These are phyloP conservation scores for Ophiostoma piceae DNA, from an alignment of 2,329 filamentous ascomycete species.

Conservation along the genomic window DNA sequence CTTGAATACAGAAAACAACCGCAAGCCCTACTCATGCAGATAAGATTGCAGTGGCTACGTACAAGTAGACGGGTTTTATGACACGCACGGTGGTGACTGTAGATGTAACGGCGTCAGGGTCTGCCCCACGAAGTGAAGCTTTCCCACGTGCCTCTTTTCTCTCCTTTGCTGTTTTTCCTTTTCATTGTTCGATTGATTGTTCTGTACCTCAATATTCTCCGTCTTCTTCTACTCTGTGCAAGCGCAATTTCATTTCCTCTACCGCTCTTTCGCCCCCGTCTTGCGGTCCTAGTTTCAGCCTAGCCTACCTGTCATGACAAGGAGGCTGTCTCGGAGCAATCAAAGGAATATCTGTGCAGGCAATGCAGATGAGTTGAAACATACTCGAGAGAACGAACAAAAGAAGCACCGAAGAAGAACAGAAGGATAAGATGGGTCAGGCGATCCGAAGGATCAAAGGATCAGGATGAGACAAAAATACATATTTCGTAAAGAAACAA, in stretches of 20 bases:
- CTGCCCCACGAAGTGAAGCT: constrained; percentile 10
- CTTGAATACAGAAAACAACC: too few relatives aligned
- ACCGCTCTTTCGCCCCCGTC: background rate
- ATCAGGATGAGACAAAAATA: background rate
- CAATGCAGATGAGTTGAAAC: background rate
- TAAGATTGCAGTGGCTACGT: background rate
- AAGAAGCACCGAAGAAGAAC: background rate
- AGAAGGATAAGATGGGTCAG: background rate
- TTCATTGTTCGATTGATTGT: background rate
- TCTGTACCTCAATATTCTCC: background rate
- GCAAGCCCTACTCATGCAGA: background rate
- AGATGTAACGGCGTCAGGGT: constrained; percentile 13
- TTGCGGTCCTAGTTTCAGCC: background rate
- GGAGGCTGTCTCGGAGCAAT: constrained; percentile 4
- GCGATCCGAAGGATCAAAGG: background rate
- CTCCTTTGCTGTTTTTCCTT: background rate
- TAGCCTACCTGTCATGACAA: background rate
- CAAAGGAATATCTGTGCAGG: background rate
- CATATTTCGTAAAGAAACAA: background rate
- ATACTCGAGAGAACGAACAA: background rate
- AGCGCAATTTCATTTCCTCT: background rate
- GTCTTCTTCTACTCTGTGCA: background rate
- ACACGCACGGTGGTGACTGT: background rate
- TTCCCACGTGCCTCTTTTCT: constrained; percentile 12
- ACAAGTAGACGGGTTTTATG: background rate